Base-by-base conservation (phyloP, 2,329 filamentous ascomycete species). In the Aspergillus hiratsukae region DNA sequence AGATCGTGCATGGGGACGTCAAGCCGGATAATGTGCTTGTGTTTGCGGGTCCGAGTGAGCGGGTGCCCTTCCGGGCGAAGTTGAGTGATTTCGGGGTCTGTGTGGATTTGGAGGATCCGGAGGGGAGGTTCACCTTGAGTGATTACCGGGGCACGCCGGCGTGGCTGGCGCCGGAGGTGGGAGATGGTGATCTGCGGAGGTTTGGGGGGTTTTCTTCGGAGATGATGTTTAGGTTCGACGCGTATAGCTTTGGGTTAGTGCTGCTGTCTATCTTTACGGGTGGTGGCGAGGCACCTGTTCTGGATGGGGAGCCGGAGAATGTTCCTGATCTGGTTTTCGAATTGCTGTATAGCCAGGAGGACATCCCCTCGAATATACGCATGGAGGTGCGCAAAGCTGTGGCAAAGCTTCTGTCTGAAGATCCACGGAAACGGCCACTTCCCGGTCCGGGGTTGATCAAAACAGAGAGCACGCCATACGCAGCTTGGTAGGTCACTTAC, bases 21-120 rank as follows among this genome's bases (percentile, higher is more conserved):
- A 69, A 69, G 48, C 66, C 65, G 4, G 66, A 69, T 29, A 69
- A 69, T 49, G 60, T 69, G n/a, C 61, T 69, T 11, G 60, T 69
- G 1, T 69, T 68, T 52, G 48, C 48, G 17, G 61, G 62, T 6
- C 53, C 45, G 9, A 61, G 48, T 50, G 56, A 60, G 4, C 64
- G 60, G 9, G 60, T 66, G 2, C 65, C 67, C 0, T 66, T 69
- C 37, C 58, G 56, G 17, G 67, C 59, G 43, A 69, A 69, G 50
- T 43, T 69, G 27, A 69, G 65, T 51, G 67, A 69, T 54, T 69
- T 69, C 48, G 67, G 67, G 1, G 66, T 69, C 19, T 69, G 65
- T 48, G 31, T 69, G 48, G 65, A 69, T 48, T 48, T 69, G 40
- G 67, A 69, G 45, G 51, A 58, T 19, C 46, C 61, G 4, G 59